phyloP scores from a whole-genome alignment of 352 stramenopile species.

The Phytophthora cryptogea region DNA sequence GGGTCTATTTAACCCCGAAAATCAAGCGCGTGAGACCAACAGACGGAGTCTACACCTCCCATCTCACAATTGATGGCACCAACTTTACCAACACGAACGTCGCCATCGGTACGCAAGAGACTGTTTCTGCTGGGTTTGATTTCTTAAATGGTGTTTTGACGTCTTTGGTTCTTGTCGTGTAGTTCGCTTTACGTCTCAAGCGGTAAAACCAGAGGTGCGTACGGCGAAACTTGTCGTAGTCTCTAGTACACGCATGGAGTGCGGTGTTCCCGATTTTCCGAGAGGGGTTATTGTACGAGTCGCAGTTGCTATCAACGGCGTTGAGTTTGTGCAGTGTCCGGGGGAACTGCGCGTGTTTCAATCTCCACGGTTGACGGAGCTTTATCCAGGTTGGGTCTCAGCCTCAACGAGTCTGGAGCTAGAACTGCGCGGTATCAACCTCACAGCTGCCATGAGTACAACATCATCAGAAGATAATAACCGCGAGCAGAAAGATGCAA shows the following conservation, averaged over 20 bases:
- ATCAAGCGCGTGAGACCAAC: constrained; percentile 47
- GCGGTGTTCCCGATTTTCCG: constrained; percentile 62
- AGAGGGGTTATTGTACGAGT: constrained; percentile 52
- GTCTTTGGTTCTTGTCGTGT: neutral
- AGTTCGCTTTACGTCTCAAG: constrained; percentile 51
- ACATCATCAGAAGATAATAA: constrained; percentile 17
- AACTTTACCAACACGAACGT: constrained; percentile 60
- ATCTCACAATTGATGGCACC: constrained; percentile 52
- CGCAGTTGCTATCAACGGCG: constrained; percentile 64
- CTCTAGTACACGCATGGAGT: constrained; percentile 57
- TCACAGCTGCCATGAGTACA: constrained; percentile 37
- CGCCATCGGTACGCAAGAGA: constrained; percentile 46
- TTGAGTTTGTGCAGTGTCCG: constrained; percentile 60
- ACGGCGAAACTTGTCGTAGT: constrained; percentile 41
- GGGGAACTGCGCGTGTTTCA: constrained; percentile 65
- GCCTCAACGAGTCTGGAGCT: constrained; percentile 31
- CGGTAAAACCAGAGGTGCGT: constrained; percentile 39
- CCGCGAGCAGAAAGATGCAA: constrained; percentile 1
- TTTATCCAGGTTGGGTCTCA: constrained; percentile 66
- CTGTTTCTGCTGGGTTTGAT: constrained; percentile 3
- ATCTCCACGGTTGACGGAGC: constrained; percentile 50
- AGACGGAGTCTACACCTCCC: constrained; percentile 69
- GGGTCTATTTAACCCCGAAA: constrained; percentile 53
- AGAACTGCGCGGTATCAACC: constrained; percentile 61
- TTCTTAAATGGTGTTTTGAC: constrained; percentile 7